These are phyloP conservation scores for Termitomyces sp. DNA, from an alignment of 768 basidiomycete species.

Conservation along the genomic window DNA sequence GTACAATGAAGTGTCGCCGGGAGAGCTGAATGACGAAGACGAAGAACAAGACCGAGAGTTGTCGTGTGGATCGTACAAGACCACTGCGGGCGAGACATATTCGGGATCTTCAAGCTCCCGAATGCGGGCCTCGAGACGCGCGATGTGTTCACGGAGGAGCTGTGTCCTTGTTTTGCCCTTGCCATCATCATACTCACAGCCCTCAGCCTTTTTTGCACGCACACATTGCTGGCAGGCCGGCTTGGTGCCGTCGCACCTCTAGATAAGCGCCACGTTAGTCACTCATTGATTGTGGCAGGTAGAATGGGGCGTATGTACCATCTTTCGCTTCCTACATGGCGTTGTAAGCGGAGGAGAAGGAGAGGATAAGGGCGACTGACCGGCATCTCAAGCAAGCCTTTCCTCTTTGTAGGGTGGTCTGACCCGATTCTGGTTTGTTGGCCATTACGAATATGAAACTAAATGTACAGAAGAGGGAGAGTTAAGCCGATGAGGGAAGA, in stretches of 20 bases:
- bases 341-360: constrained; percentile 11
- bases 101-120: constrained; percentile 76
- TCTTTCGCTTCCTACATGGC: constrained; percentile 59
- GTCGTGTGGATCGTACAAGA: constrained; percentile 65
- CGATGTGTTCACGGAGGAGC: constrained; percentile 72
- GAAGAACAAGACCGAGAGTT: constrained; percentile 52
- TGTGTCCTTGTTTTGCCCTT: constrained; percentile 83
- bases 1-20: constrained; percentile 46
- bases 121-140: constrained; percentile 66
- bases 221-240: constrained; percentile 78
- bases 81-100: constrained; percentile 63
- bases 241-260: constrained; percentile 78
- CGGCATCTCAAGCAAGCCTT: constrained; percentile 75
- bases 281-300: neutral
- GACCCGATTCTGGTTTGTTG: constrained; percentile 41
- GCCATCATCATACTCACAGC: constrained; percentile 81
- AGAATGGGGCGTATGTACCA: constrained; percentile 35
- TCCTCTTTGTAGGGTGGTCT: constrained; percentile 57
- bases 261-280: constrained; percentile 8
- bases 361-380: constrained; percentile 29
- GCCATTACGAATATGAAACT: constrained; percentile 42
- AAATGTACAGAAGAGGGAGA: constrained; percentile 25
- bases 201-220: constrained; percentile 72
- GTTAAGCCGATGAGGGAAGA: constrained; percentile 16
- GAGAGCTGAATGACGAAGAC: constrained; percentile 52